These are phyloP conservation scores for Echria macrotheca DNA, from an alignment of 495 filamentous ascomycete genomes.

Conservation along the genomic window DNA sequence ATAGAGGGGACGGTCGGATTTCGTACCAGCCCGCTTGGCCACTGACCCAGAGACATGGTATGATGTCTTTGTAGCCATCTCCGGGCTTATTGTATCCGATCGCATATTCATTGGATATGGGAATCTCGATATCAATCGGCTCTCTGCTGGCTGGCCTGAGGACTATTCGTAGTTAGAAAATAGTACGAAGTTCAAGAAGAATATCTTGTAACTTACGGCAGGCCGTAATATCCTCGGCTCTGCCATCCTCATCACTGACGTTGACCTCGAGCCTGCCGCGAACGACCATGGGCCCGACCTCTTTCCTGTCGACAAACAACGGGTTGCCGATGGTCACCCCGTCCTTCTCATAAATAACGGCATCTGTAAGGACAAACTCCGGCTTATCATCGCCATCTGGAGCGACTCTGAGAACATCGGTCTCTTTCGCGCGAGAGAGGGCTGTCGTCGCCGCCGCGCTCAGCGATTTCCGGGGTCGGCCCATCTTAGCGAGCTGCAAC, in stretches of 20 bases:
- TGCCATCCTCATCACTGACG: too few relatives aligned
- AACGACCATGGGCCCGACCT: slow-evolving; percentile 39
- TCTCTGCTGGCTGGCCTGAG: slow-evolving; percentile 42
- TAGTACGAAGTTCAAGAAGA: not conserved
- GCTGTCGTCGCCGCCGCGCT: slow-evolving; percentile 27
- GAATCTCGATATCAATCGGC: slow-evolving; percentile 61
- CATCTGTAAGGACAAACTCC: slow-evolving; percentile 39
- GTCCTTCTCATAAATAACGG: slow-evolving; percentile 38
- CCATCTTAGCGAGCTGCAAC: too few relatives aligned
- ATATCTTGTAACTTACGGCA: slow-evolving; percentile 11
- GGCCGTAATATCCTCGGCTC: too few relatives aligned
- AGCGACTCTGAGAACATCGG: slow-evolving; percentile 28
- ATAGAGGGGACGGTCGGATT: slow-evolving; percentile 57
- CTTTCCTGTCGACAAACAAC: slow-evolving; percentile 32
- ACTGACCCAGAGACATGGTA: slow-evolving; percentile 73
- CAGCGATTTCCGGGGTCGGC: slow-evolving; percentile 28
- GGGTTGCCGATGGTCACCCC: slow-evolving; percentile 37
- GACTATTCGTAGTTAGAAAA: slow-evolving; percentile 35
- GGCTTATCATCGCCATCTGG: slow-evolving; percentile 30
- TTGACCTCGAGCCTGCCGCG: slow-evolving; percentile 40
- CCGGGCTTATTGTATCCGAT: slow-evolving; percentile 34
- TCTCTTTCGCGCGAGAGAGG: slow-evolving; percentile 32
- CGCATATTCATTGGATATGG: slow-evolving; percentile 58
- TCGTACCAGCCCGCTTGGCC: slow-evolving; percentile 77
- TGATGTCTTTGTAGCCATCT: too few relatives aligned